Percentiles rank a stretch among this genome's conserved stretches.
phyloP scores from a whole-genome alignment of 768 basidiomycete species.

The Pisolithus albus region DNA sequence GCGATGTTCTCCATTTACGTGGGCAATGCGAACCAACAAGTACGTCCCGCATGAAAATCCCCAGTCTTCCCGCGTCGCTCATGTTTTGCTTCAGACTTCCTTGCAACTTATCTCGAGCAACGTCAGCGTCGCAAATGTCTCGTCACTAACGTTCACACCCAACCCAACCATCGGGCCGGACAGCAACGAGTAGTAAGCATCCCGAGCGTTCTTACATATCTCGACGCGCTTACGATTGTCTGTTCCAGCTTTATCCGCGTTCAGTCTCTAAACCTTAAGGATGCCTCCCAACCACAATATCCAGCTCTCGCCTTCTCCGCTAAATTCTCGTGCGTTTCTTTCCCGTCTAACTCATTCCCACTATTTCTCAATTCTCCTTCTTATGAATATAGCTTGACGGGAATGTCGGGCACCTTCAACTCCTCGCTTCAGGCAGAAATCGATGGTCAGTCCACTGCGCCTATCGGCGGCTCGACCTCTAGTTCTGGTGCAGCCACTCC shows the following conservation, averaged over 20 bases:
- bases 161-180: slow-evolving; percentile 49
- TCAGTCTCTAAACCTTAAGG: slow-evolving; percentile 50
- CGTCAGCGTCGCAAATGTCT: slow-evolving; percentile 46
- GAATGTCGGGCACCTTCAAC: slow-evolving; percentile 70
- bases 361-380: neutral
- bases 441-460: slow-evolving; percentile 51
- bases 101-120: slow-evolving; percentile 45
- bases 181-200: slow-evolving; percentile 46
- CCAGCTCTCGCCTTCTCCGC: slow-evolving; percentile 71
- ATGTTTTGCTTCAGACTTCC: slow-evolving; percentile 37
- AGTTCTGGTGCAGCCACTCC: slow-evolving; percentile 17
- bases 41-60: slow-evolving; percentile 18
- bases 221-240: neutral
- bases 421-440: slow-evolving; percentile 49
- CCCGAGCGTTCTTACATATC: neutral
- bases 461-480: slow-evolving; percentile 37
- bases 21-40: slow-evolving; percentile 60
- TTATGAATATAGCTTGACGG: slow-evolving; percentile 44
- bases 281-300: slow-evolving; percentile 45
- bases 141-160: slow-evolving; percentile 46
- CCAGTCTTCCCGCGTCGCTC: neutral
- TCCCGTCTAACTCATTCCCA: neutral
- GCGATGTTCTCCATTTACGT: slow-evolving; percentile 52
- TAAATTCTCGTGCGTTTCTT: slow-evolving; percentile 57
- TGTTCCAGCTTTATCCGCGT: slow-evolving; percentile 67